Base-by-base conservation (phyloP, 345 rosid genomes). In the Rhizophora mangle region DNA sequence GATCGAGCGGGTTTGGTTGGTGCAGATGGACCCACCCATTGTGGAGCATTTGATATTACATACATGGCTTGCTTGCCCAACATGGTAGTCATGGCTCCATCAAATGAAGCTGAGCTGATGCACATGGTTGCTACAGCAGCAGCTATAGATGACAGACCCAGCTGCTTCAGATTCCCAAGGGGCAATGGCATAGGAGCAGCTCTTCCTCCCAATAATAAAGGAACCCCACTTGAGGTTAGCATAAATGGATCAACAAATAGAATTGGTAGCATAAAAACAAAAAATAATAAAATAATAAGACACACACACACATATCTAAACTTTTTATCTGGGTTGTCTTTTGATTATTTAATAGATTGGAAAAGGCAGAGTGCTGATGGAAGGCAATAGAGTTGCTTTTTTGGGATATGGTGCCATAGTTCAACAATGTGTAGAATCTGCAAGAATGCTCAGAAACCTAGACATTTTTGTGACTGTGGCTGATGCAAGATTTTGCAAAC, bases 401-500 rank as follows among this genome's bases (percentile, higher is more conserved):
- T 76, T 93, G 64, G 98, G 97, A 7, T 93, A 87, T 3, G 98
- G 98, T 39, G 79, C 96, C 5, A 77, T 88, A 8, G 91, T 93
- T 76, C 94, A 91, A 64, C 86, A 78, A 67, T 93, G 96, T 67
- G 34, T 79, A 24, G 83, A 79, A 69, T 92, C 98, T 16, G 86
- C 85, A 67, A 63, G 51, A 46, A 74, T 76, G 78, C 93, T 91
- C 9, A 61, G 66, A 65, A 63, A 70, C 55, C 76, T 61, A 5
- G 86, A 78, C 71, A 63, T 89, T 13, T 63, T 60, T 29, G 77
- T 89, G 29, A 93, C 96, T 6, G 85, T 93, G 8, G 98, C 91
- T 0, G 97, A 93, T 72, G 98, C 97, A 46, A 84, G 97, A 74
- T 93, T 93, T 68, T 93, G 98, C 84, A 93, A 91, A 75, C 97